These are phyloP conservation scores for Metarhizium brunneum DNA, from an alignment of 2,329 filamentous ascomycete species.

Conservation along the genomic window DNA sequence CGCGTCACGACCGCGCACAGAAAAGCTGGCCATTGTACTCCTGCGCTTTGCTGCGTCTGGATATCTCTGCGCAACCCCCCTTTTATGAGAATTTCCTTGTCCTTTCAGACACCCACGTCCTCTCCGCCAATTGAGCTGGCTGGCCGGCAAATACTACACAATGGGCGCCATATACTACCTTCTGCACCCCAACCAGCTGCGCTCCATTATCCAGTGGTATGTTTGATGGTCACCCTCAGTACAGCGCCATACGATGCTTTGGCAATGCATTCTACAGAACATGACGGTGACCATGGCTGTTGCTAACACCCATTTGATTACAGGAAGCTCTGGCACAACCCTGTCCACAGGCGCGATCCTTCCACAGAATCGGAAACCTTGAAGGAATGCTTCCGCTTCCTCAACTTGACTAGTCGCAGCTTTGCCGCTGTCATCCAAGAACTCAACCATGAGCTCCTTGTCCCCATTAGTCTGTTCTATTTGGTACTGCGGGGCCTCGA, in stretches of 20 bases:
- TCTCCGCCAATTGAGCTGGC: not conserved
- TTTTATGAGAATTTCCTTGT: not conserved
- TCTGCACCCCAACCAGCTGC: constrained; percentile 68
- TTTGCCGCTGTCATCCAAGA: constrained; percentile 93
- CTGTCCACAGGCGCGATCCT: constrained; percentile 75
- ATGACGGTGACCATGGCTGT: not conserved
- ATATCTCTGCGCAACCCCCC: not conserved
- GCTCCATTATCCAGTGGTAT: constrained; percentile 84
- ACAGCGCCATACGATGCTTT: not conserved
- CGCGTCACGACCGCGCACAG: not conserved
- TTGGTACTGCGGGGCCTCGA: constrained; percentile 84
- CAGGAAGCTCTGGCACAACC: constrained; percentile 96
- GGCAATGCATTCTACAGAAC: not conserved
- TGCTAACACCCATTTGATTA: constrained; percentile 10
- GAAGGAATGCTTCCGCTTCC: constrained; percentile 75
- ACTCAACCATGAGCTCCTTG: constrained; percentile 84
- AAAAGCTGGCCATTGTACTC: not conserved
- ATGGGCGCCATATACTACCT: constrained; percentile 64
- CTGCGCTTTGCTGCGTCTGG: not conserved
- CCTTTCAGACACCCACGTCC: not conserved
- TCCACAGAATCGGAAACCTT: constrained; percentile 66
- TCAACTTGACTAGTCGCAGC: constrained; percentile 83
- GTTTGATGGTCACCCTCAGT: constrained; percentile 9
- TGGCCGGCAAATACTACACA: constrained; percentile 17
- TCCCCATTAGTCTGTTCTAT: constrained; percentile 88